Percentiles rank a stretch among this genome's conserved stretches.
These are phyloP conservation scores for Chytridium lagenaria DNA, from an alignment of 371 early-diverging fungal species.

Conservation along the genomic window DNA sequence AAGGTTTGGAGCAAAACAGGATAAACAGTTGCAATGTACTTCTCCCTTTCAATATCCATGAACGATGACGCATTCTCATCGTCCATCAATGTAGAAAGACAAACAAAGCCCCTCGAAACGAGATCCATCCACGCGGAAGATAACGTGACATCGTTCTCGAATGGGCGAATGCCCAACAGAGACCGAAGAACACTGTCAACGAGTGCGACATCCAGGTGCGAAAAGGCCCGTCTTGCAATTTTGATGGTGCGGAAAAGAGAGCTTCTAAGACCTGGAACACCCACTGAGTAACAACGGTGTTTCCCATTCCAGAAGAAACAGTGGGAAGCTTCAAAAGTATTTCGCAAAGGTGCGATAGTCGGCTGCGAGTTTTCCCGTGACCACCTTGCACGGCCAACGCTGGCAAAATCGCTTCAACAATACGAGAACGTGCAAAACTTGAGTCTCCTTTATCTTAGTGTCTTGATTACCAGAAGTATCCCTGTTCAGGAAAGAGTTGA, in stretches of 20 bases:
- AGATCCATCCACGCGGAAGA: slow-evolving; percentile 88
- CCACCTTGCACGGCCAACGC: slow-evolving; percentile 72
- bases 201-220: slow-evolving; percentile 42
- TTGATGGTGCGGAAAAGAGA: slow-evolving; percentile 58
- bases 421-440: slow-evolving; percentile 76
- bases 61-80: background rate
- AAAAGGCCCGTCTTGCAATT: slow-evolving; percentile 17
- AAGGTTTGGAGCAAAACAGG: slow-evolving; percentile 68
- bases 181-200: slow-evolving; percentile 50
- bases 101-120: slow-evolving; percentile 73
- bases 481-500: slow-evolving; percentile 64
- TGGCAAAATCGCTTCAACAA: slow-evolving; percentile 73
- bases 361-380: slow-evolving; percentile 38
- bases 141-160: slow-evolving; percentile 78
- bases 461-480: slow-evolving; percentile 31
- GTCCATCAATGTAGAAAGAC: slow-evolving; percentile 39
- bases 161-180: slow-evolving; percentile 81
- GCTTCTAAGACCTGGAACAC: slow-evolving; percentile 82
- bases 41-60: slow-evolving; percentile 45
- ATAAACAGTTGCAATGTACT: slow-evolving; percentile 56
- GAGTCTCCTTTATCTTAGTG: slow-evolving; percentile 69
- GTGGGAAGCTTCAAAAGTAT: slow-evolving; percentile 80
- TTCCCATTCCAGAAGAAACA: slow-evolving; percentile 50
- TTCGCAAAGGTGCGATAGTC: slow-evolving; percentile 64
- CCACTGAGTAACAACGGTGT: slow-evolving; percentile 79